Evolutionary conservation across 2,329 filamentous ascomycete genomes (phyloP), one percentile per base, ranked within the genome.

Genomic region (Talaromyces amestolkiae): DNA sequence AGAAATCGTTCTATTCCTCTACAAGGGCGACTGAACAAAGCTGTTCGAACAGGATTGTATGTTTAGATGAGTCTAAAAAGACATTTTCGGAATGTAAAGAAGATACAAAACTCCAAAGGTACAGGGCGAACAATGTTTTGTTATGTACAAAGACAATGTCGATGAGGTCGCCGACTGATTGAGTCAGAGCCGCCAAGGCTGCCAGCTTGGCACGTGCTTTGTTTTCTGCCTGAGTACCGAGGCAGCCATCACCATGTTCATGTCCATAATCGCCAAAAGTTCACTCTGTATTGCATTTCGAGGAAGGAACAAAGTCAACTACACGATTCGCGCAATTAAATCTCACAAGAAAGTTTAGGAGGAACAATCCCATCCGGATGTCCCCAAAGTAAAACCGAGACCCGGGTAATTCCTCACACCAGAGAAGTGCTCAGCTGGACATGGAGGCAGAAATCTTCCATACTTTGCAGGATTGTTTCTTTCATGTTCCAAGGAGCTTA

Each of bases 111-210:
- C 6, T 37, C 6, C 33, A 13, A 11, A 15, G 37, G 31, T 11
- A 5, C 9, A 22, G 33, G 22, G 39, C 8, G 53, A 56, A 56
- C 33, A 37, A 56, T 37, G n/a, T 11, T 11, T 61, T 49, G 58
- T 45, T 19, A 15, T 31, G 27, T 31, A 31, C 41, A 27, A 37
- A 15, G 39, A 49, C 17, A 45, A 11, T 33, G 41, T 35, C 39
- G 3, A 24, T 31, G 13, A 17, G 22, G 10, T 19, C 31, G 11
- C 37, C n/a, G 35, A 43, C 22, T 11, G 39, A 31, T 59, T 43
- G 56, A 59, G 56, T 59, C 56, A 59, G 37, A 59, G 39, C 13
- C 24, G 56, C 56, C 56, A 45, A 59, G 56, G 56, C 22, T 45
- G 54, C 33, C 33, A 10, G 9, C 3, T 24, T 22, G 3, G 56